Evolutionary conservation across 2,329 filamentous ascomycete species (phyloP), one percentile per base, ranked within the genome.

Genomic region (Moelleriella libera): DNA sequence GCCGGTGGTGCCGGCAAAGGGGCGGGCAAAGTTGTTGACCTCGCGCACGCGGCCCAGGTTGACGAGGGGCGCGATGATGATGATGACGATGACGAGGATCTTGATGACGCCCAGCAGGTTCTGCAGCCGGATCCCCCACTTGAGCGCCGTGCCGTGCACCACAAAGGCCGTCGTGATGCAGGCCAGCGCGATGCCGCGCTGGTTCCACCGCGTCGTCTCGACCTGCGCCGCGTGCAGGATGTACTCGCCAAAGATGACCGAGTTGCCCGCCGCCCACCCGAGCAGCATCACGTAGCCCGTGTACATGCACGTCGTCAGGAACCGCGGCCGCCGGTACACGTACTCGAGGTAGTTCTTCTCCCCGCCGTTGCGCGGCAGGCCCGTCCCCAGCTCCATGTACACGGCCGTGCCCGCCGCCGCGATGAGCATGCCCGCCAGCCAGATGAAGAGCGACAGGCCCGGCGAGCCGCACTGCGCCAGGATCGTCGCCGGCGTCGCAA

Each of bases 171-270:
- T 60, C 0, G 79, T 83, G 56, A 85, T 75, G 58, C 80, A 82
- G 9, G 74, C 79, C n/a, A 85, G 63, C 32, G 79, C 82, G 14
- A 85, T 67, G 42, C 71, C 79, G 40, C 82, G 72, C 63, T 83
- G 77, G 60, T 83, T 83, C 80, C 80, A 84, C 28, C 79, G 68
- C 45, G 67, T 72, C 29, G 81, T 75, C 52, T 83, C 74, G 28
- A 78, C 69, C 10, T 77, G 65, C 9, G 80, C 76, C 7, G 81
- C 82, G 56, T 81, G 71, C 2, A 85, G 70, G 48, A 85, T 78
- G 61, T 85, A 85, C 58, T 83, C 79, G 50, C 80, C 80, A 52
- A 85, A 84, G 40, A 84, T 72, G 52, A 85, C 76, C 1, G 75
- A 82, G 61, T 85, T 85, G 11, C 76, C 76, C 6, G 75, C 76